A percentile compares a stretch with the other conserved stretches of the same genome.
These are phyloP conservation scores for Tulasnella sp. DNA, from an alignment of 768 basidiomycete species.

Conservation along the genomic window DNA sequence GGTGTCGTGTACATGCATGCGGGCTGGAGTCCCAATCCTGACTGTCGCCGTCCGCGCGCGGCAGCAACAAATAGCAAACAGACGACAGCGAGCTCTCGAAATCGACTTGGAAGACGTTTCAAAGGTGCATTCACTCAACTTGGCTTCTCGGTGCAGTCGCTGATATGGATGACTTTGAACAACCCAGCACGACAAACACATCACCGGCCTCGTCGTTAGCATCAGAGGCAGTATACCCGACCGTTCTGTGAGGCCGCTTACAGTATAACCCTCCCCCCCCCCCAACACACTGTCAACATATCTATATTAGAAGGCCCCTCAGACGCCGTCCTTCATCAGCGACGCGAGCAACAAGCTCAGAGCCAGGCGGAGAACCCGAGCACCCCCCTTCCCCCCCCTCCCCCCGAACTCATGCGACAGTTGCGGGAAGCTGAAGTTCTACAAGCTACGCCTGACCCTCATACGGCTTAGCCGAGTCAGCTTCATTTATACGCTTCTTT, in stretches of 20 bases:
- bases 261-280: constrained; percentile 82
- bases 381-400: constrained; percentile 68
- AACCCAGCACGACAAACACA: constrained; percentile 66
- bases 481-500: constrained; percentile 95
- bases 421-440: no score
- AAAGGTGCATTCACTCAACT: constrained; percentile 52
- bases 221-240: constrained; percentile 80
- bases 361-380: constrained; percentile 69
- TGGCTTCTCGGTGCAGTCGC: neutral
- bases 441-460: neutral
- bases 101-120: constrained; percentile 89
- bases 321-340: constrained; percentile 93
- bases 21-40: constrained; percentile 38
- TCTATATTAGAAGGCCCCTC: constrained; percentile 92
- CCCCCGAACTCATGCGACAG: constrained; percentile 87
- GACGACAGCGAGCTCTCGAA: constrained; percentile 85
- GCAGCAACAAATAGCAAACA: constrained; percentile 90
- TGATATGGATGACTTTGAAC: neutral
- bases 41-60: constrained; percentile 30
- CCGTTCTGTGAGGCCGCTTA: constrained; percentile 92
- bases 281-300: constrained; percentile 87
- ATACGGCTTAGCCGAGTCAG: constrained; percentile 71
- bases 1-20: constrained; percentile 40
- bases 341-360: constrained; percentile 84
- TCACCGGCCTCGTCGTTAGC: constrained; percentile 73